A percentile compares a stretch with the other conserved stretches of the same genome.
Evolutionary conservation across 2,329 filamentous ascomycete species (phyloP).

Genomic region (Byssoonygena ceratinophila): DNA sequence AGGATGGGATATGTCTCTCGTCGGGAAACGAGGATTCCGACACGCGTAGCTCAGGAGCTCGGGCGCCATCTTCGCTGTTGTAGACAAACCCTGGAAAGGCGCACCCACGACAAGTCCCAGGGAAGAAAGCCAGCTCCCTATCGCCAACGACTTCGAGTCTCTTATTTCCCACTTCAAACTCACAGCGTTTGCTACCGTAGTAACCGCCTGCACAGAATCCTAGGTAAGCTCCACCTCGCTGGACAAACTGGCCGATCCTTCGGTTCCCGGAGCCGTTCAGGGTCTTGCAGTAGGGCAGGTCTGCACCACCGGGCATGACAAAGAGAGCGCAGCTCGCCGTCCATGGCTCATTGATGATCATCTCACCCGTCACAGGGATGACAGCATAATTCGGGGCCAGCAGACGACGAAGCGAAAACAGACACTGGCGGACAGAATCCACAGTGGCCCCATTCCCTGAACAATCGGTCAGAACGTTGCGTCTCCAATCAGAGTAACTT

Average conservation of each 20-base stretch:
- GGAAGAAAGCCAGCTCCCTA: conserved; percentile 79
- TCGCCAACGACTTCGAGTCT: conserved; percentile 74
- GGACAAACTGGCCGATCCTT: conserved; percentile 73
- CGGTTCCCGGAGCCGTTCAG: conserved; percentile 83
- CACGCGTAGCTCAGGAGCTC: conserved; percentile 58
- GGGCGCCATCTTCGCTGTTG: conserved; percentile 72
- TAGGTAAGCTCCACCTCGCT: conserved; percentile 72
- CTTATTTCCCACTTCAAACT: conserved; percentile 80
- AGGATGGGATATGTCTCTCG: conserved; percentile 44
- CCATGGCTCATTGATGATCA: conserved; percentile 88
- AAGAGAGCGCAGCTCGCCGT: conserved; percentile 72
- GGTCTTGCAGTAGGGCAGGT: conserved; percentile 77
- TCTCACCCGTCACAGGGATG: conserved; percentile 66
- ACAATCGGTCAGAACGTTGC: conserved; percentile 24
- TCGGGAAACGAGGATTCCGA: conserved; percentile 48
- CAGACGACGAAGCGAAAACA: conserved; percentile 74
- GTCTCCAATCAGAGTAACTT: conserved; percentile 21
- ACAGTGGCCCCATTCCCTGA: conserved; percentile 73
- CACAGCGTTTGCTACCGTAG: conserved; percentile 69
- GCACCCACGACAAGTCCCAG: conserved; percentile 71
- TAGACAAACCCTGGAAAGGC: conserved; percentile 89
- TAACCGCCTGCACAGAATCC: conserved; percentile 94
- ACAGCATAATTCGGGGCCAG: conserved; percentile 89
- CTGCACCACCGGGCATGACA: conserved; percentile 88
- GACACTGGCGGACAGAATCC: conserved; percentile 79